phyloP scores from a whole-genome alignment of 2,329 filamentous ascomycete species.

The Knufia petricola region DNA sequence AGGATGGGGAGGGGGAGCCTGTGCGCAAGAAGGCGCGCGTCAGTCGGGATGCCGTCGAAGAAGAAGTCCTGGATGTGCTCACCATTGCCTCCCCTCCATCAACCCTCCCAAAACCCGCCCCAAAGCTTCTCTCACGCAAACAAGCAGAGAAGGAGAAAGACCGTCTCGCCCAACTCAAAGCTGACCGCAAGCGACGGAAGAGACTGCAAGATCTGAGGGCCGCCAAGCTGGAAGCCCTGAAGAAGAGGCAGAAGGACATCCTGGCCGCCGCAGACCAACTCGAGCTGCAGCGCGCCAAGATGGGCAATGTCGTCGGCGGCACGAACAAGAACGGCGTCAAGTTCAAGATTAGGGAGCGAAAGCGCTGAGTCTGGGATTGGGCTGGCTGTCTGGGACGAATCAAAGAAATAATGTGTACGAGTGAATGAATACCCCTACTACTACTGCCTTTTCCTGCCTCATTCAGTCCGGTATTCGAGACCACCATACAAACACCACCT shows the following conservation, averaged over 20 bases:
- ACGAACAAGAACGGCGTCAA: conserved; percentile 55
- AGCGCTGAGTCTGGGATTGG: conserved; percentile 33
- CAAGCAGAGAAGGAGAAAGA: conserved; percentile 35
- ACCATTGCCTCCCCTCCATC: too few species aligned
- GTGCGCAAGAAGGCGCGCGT: conserved; percentile 15
- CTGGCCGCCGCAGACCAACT: conserved; percentile 46
- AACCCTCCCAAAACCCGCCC: conserved; percentile 16
- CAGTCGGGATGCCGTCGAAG: conserved; percentile 20
- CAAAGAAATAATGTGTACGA: too few species aligned
- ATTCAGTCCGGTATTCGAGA: too few species aligned
- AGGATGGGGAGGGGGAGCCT: conserved; percentile 29
- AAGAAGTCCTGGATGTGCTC: too few species aligned
- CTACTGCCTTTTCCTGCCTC: too few species aligned
- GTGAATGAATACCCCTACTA: too few species aligned
- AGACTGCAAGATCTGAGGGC: conserved; percentile 40
- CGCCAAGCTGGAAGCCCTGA: conserved; percentile 43
- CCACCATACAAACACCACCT: too few species aligned
- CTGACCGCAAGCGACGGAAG: conserved; percentile 39
- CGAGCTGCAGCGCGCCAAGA: conserved; percentile 51
- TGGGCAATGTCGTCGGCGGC: conserved; percentile 51
- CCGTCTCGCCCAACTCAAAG: conserved; percentile 30
- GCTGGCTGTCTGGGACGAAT: too few species aligned
- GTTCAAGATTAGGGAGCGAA: conserved; percentile 55
- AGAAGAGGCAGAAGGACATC: conserved; percentile 46
- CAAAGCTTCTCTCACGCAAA: conserved; percentile 33